Percentiles rank a stretch among this genome's conserved stretches.
Conservation (phyloP, 148 eudicot species). For the Amaranthus cruentus region DNA sequence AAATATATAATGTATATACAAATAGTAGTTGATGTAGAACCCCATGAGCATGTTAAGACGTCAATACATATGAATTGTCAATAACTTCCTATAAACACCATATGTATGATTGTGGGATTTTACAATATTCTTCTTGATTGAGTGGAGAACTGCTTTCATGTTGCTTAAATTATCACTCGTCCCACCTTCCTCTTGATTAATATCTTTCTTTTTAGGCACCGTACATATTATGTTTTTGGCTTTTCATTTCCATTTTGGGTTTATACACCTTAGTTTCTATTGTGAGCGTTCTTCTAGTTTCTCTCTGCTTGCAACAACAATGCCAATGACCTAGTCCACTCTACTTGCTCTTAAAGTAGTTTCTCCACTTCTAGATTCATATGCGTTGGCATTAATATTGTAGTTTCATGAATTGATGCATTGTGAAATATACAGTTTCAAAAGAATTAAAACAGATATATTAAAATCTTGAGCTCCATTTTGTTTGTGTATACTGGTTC, state of each 20-base stretch:
- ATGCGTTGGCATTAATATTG: neutral
- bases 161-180: neutral
- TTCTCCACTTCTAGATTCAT: neutral
- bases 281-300: neutral
- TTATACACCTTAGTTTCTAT: neutral
- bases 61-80: too few relatives aligned
- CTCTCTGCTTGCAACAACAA: neutral
- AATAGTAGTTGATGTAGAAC: too few relatives aligned
- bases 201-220: neutral
- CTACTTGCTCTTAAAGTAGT: neutral
- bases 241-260: neutral
- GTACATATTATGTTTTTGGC: neutral
- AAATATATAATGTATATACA: too few relatives aligned
- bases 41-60: neutral
- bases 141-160: neutral
- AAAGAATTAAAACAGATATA: neutral
- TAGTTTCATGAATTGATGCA: neutral
- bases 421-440: neutral
- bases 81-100: too few relatives aligned
- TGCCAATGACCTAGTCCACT: too few relatives aligned
- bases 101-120: neutral
- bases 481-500: conserved; percentile 1
- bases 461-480: neutral
- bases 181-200: neutral
- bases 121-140: neutral